Evolutionary conservation across 2,329 filamentous ascomycete genomes (phyloP).

Genomic region (Clonostachys byssicola): DNA sequence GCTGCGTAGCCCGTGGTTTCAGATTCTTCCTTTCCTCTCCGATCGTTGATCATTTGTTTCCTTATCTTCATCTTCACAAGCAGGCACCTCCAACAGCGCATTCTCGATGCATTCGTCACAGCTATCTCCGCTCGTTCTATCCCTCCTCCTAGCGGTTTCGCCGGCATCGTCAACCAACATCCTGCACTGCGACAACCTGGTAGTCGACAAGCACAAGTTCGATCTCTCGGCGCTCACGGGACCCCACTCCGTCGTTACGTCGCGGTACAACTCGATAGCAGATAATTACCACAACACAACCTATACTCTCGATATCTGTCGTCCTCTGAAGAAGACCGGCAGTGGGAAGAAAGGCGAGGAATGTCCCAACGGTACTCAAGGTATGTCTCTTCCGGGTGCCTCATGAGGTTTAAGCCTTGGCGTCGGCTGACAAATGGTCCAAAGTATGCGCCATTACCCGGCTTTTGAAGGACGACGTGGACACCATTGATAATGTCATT

Average conservation of each 20-base stretch:
- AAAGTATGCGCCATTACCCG: slow-evolving; percentile 75
- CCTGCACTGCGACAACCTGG: slow-evolving; percentile 59
- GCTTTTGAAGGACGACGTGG: slow-evolving; percentile 42
- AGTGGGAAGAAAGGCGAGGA: slow-evolving; percentile 49
- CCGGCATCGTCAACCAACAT: slow-evolving; percentile 33
- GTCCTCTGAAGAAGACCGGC: slow-evolving; percentile 57
- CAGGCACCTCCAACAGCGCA: too few relatives aligned
- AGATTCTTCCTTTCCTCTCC: too few relatives aligned
- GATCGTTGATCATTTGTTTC: too few relatives aligned
- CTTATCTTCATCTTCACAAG: too few relatives aligned
- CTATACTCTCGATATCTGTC: slow-evolving; percentile 77
- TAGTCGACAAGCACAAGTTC: slow-evolving; percentile 55
- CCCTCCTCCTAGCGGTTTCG: slow-evolving; percentile 27
- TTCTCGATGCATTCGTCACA: neutral
- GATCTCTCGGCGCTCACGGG: slow-evolving; percentile 61
- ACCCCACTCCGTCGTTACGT: slow-evolving; percentile 64
- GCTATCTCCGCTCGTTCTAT: slow-evolving; percentile 10
- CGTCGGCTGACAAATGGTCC: neutral
- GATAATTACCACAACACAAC: slow-evolving; percentile 63
- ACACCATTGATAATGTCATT: slow-evolving; percentile 52
- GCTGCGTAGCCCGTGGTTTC: too few relatives aligned
- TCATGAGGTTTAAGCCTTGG: neutral
- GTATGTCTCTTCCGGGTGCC: slow-evolving; percentile 34
- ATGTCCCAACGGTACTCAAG: slow-evolving; percentile 67
- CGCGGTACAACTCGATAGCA: slow-evolving; percentile 44